A percentile compares a stretch with the other conserved stretches of the same genome.
Conservation (phyloP, 2,329 filamentous ascomycete genomes). For the Juglanconis oblonga region DNA sequence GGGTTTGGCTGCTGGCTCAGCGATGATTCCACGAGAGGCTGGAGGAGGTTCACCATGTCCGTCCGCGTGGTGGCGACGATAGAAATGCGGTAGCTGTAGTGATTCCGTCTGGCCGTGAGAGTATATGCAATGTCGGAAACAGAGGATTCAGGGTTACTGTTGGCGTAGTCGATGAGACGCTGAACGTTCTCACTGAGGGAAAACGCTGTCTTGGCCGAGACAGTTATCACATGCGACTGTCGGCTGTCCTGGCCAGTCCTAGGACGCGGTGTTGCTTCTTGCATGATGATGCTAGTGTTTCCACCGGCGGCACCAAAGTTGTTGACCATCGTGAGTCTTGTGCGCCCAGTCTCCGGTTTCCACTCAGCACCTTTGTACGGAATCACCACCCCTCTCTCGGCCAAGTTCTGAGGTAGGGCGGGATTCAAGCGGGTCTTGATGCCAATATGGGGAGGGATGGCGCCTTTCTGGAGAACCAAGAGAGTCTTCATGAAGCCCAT, state of each 20-base stretch:
- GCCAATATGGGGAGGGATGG: constrained; percentile 49
- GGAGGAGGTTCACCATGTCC: neutral
- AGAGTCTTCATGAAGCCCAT: constrained; percentile 45
- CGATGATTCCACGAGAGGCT: neutral
- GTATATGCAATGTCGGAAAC: neutral
- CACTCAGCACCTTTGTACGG: neutral
- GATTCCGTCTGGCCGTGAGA: neutral
- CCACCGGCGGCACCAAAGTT: constrained; percentile 11
- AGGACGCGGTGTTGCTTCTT: neutral
- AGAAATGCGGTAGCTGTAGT: neutral
- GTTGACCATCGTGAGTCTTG: neutral
- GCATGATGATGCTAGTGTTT: neutral
- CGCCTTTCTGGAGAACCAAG: constrained; percentile 44
- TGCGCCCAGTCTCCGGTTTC: neutral
- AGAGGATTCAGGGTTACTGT: neutral
- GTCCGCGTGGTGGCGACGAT: constrained; percentile 13
- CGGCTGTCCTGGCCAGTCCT: neutral
- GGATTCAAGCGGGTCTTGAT: constrained; percentile 33
- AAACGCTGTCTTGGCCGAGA: neutral
- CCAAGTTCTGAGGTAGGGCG: constrained; percentile 3
- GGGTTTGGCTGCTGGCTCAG: neutral
- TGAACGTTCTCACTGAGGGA: neutral
- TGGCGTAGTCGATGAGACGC: neutral
- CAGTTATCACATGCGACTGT: neutral
- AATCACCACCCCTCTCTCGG: neutral